phyloP scores from a whole-genome alignment of 257 asterid species.

The Solanum verrucosum region DNA sequence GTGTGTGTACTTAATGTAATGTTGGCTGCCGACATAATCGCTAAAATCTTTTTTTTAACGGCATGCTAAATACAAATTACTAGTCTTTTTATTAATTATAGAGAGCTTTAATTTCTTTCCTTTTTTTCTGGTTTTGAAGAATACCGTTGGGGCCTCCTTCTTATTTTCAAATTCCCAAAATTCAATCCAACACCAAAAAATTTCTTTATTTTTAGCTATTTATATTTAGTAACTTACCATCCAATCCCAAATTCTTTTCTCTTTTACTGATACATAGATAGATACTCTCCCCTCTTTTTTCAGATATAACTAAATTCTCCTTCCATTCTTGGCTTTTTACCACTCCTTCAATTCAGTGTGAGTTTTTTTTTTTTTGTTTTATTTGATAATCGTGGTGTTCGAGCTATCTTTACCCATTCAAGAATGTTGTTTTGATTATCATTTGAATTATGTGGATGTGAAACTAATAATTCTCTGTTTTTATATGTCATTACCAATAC shows the following conservation, averaged over 20 bases:
- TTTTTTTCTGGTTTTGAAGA: background rate
- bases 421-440: background rate
- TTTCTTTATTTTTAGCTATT: background rate
- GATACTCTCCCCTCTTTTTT: background rate
- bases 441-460: background rate
- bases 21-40: background rate
- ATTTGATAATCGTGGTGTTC: background rate
- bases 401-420: background rate
- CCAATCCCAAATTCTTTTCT: background rate
- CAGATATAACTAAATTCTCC: background rate
- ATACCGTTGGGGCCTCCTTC: background rate
- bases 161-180: background rate
- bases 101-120: background rate
- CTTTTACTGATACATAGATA: too few relatives aligned
- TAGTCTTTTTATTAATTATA: background rate
- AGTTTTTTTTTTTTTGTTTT: background rate
- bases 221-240: background rate
- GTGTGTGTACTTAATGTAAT: too few relatives aligned
- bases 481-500: background rate
- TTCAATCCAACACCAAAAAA: background rate
- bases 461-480: background rate
- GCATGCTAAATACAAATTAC: background rate
- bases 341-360: background rate
- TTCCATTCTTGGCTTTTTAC: background rate
- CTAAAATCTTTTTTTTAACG: background rate